A percentile compares a stretch with the other conserved stretches of the same genome.
Conservation (phyloP, 176 grass and related monocot genomes). For the Raddia distichophylla region DNA sequence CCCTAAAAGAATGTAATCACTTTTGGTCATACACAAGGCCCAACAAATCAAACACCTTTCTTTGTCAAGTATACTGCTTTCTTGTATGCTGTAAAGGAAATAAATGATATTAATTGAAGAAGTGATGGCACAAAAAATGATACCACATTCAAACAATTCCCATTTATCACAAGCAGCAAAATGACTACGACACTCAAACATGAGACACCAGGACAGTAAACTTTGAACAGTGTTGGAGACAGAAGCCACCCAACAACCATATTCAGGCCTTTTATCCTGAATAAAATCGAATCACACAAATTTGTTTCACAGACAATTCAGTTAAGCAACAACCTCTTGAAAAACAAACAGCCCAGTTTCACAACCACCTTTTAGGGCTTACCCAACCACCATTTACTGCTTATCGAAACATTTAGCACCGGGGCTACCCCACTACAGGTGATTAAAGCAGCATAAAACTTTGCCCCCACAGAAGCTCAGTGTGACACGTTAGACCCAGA, state of each 20-base stretch:
- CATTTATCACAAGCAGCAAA: slow-evolving; percentile 5
- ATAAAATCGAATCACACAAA: background rate
- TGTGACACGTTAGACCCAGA: slow-evolving; percentile 6
- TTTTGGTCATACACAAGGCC: background rate
- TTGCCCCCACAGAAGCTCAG: background rate
- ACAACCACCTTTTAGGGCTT: slow-evolving; percentile 21
- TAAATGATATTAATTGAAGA: slow-evolving; percentile 18
- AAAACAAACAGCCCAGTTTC: slow-evolving; percentile 15
- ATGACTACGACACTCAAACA: slow-evolving; percentile 14
- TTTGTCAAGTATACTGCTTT: slow-evolving; percentile 11
- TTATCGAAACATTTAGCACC: slow-evolving; percentile 15
- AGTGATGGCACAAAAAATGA: slow-evolving; percentile 1
- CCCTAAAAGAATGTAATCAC: slow-evolving; percentile 6
- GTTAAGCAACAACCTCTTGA: background rate
- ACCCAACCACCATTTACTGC: slow-evolving; percentile 10
- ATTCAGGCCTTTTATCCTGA: slow-evolving; percentile 15
- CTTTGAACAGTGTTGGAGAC: background rate
- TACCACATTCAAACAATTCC: slow-evolving; percentile 15
- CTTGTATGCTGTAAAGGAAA: slow-evolving; percentile 30
- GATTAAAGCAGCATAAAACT: slow-evolving; percentile 26
- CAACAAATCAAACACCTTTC: slow-evolving; percentile 6
- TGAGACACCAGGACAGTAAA: slow-evolving; percentile 9
- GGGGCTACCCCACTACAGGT: background rate
- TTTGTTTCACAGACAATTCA: background rate
- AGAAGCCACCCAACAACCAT: slow-evolving; percentile 28